phyloP scores from a whole-genome alignment of 140 eudicot genomes.

The Senecio squalidus region DNA sequence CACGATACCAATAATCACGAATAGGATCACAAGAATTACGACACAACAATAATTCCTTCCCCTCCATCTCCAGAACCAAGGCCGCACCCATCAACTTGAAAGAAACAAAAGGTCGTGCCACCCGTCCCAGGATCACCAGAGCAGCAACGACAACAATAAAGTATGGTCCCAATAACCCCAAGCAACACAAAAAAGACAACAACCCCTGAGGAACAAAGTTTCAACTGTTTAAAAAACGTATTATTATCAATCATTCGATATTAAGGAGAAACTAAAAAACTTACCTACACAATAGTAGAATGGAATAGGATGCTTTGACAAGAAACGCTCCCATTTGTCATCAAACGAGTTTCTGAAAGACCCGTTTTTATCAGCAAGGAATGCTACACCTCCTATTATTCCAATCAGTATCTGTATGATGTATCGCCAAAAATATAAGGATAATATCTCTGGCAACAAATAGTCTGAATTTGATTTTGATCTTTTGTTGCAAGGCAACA shows the following conservation, averaged over 20 bases:
- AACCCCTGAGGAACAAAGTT: conserved; percentile 40
- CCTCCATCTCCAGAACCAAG: too few relatives aligned
- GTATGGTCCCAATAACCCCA: conserved; percentile 55
- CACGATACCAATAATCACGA: conserved; percentile 67
- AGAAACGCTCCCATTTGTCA: conserved; percentile 86
- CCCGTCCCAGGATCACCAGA: conserved; percentile 42
- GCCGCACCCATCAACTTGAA: too few relatives aligned
- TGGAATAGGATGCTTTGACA: conserved; percentile 85
- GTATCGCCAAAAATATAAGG: conserved; percentile 78
- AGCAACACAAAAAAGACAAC: conserved; percentile 56
- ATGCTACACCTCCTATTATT: conserved; percentile 57
- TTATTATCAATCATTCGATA: background rate
- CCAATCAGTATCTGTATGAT: conserved; percentile 74
- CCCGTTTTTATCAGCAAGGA: conserved; percentile 74
- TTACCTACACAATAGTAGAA: conserved; percentile 85
- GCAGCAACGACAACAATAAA: conserved; percentile 47
- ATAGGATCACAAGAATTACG: conserved; percentile 48
- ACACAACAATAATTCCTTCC: too few relatives aligned
- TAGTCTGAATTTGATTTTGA: conserved; percentile 72
- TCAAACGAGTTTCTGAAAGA: conserved; percentile 68
- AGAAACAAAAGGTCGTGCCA: conserved; percentile 54
- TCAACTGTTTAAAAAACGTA: background rate
- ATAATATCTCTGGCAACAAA: conserved; percentile 84
- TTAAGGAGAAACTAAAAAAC: background rate
- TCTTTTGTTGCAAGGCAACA: conserved; percentile 55